Conservation (phyloP, 352 stramenopile species). For the Phytopythium sindhum region DNA sequence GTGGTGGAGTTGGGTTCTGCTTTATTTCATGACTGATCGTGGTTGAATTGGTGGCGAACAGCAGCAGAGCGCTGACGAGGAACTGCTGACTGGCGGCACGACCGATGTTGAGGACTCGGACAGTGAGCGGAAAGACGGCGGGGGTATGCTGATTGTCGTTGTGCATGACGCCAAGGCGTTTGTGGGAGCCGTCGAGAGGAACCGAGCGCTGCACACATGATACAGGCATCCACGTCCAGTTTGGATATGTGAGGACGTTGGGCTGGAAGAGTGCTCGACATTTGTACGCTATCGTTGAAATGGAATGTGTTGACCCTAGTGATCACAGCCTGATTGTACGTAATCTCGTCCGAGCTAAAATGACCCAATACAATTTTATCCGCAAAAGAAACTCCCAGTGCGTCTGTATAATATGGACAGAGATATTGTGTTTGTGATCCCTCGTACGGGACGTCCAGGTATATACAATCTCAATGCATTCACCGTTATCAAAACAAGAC, state of each 20-base stretch:
- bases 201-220: background rate
- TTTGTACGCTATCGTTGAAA: constrained; percentile 4
- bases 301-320: background rate
- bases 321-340: no score
- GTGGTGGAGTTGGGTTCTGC: background rate
- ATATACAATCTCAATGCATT: no score
- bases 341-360: no score
- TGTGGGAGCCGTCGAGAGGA: background rate
- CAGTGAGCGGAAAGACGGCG: background rate
- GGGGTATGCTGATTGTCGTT: constrained; percentile 4
- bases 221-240: background rate
- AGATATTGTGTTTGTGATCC: no score
- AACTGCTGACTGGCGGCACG: constrained; percentile 2
- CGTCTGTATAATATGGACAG: no score
- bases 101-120: constrained; percentile 4
- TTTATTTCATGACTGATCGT: background rate
- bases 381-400: no score
- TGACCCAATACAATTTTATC: no score
- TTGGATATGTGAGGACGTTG: background rate
- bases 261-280: background rate
- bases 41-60: background rate
- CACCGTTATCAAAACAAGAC: no score
- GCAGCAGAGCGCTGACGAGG: background rate
- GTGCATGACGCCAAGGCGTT: constrained; percentile 6
- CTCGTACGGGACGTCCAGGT: no score